phyloP scores from a whole-genome alignment of 2,329 filamentous ascomycete genomes.

The Achaetomium macrosporum region DNA sequence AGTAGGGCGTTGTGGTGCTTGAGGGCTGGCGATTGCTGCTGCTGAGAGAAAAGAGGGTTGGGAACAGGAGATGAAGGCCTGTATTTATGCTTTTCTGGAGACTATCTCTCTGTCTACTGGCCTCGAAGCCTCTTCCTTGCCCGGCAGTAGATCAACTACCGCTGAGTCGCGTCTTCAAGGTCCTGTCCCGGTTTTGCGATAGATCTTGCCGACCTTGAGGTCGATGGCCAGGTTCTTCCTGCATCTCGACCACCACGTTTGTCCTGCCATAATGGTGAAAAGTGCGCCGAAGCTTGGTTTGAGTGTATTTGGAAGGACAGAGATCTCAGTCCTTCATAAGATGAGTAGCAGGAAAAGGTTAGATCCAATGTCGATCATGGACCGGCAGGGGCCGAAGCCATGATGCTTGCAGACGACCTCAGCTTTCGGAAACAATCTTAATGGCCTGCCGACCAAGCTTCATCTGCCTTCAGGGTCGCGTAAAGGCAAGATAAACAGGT shows the following conservation, averaged over 20 bases:
- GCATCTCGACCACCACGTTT: neutral
- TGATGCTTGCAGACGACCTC: neutral
- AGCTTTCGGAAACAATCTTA: neutral
- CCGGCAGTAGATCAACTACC: too few relatives aligned
- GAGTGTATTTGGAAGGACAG: neutral
- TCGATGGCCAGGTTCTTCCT: slow-evolving; percentile 9
- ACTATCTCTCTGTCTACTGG: neutral
- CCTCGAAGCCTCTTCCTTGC: neutral
- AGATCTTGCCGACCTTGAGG: neutral
- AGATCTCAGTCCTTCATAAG: neutral
- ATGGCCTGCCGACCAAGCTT: neutral
- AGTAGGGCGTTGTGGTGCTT: neutral
- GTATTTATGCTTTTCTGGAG: neutral
- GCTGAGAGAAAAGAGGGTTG: neutral
- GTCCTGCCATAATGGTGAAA: slow-evolving; percentile 3
- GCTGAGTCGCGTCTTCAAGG: too few relatives aligned
- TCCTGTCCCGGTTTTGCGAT: neutral
- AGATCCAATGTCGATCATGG: slow-evolving; percentile 1
- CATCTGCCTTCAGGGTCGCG: neutral
- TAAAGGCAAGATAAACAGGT: neutral
- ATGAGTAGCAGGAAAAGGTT: neutral
- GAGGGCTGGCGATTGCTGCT: neutral
- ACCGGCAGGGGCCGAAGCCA: neutral
- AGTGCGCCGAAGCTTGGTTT: neutral
- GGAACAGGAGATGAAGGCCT: neutral